A percentile compares a stretch with the other conserved stretches of the same genome.
Evolutionary conservation across 306 rosid species (phyloP).

Genomic region (Comarum palustre): DNA sequence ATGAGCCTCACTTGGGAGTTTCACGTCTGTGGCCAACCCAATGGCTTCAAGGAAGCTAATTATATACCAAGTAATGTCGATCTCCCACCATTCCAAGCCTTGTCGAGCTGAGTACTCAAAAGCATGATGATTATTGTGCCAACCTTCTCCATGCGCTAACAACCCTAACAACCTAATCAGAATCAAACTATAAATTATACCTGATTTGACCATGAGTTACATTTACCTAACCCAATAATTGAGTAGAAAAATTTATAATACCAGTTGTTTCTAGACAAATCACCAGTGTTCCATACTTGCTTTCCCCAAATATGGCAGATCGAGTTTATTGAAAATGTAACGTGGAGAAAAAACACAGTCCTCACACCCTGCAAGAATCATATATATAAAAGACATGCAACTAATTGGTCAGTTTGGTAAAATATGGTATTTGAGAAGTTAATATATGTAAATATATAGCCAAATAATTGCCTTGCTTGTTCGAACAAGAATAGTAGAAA

Average conservation of each 20-base stretch:
- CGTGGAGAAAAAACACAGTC: background rate
- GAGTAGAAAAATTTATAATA: background rate
- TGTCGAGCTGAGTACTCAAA: slow-evolving; percentile 6
- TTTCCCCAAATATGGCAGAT: background rate
- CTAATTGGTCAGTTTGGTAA: background rate
- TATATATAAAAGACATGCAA: background rate
- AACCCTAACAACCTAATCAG: background rate
- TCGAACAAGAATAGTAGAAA: background rate
- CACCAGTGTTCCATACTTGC: slow-evolving; percentile 3
- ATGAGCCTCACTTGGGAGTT: background rate
- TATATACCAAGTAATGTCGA: background rate
- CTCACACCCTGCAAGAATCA: background rate
- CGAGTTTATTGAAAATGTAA: background rate
- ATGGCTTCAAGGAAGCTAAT: background rate
- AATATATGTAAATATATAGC: background rate
- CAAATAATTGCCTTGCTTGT: background rate
- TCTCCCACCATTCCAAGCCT: background rate
- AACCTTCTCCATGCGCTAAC: background rate
- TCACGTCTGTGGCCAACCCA: slow-evolving; percentile 1
- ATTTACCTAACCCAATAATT: background rate
- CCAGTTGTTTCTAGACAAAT: background rate
- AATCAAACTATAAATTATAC: background rate
- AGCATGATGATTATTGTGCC: slow-evolving; percentile 8
- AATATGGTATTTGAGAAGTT: background rate
- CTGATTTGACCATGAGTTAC: background rate